Evolutionary conservation across 2,329 filamentous ascomycete species (phyloP).

Genomic region (Penicillium digitatum): DNA sequence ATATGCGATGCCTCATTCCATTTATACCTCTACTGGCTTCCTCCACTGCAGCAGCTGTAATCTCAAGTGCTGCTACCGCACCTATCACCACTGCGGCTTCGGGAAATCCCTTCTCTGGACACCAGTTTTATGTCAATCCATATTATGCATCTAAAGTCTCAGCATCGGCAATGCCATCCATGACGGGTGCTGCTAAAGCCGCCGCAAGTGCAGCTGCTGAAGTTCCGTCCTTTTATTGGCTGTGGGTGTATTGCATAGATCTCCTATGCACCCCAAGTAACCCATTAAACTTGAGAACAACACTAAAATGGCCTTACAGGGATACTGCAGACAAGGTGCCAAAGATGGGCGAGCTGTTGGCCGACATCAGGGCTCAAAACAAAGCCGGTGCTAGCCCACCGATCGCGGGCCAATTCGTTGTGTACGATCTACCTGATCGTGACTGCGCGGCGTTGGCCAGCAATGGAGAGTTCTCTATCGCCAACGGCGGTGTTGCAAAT

Average conservation of each 20-base stretch:
- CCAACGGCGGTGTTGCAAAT: conserved; percentile 48
- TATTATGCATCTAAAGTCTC: conserved; percentile 54
- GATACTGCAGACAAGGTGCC: conserved; percentile 51
- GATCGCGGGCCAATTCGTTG: conserved; percentile 53
- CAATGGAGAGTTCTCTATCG: conserved; percentile 59
- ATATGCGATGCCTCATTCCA: conserved; percentile 20
- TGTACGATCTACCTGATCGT: conserved; percentile 62
- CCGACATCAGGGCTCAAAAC: conserved; percentile 48
- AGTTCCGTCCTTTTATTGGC: conserved; percentile 52
- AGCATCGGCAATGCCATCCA: conserved; percentile 57
- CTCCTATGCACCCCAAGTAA: rapidly evolving
- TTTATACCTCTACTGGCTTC: conserved; percentile 18
- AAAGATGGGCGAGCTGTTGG: conserved; percentile 46
- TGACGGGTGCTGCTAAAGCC: conserved; percentile 54
- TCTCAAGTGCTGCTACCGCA: conserved; percentile 15
- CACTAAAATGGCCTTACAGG: conserved; percentile 16
- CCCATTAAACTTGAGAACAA: rapidly evolving
- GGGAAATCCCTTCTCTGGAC: conserved; percentile 52
- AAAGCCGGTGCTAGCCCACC: conserved; percentile 47
- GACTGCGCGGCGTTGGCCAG: conserved; percentile 62
- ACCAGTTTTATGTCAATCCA: conserved; percentile 50
- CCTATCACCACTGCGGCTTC: conserved; percentile 32
- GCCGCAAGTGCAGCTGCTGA: conserved; percentile 49
- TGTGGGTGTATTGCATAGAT: conserved; percentile 36
- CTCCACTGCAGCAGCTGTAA: conserved; percentile 20